Percentiles rank a stretch among this genome's conserved stretches.
phyloP scores from a whole-genome alignment of 2,329 filamentous ascomycete genomes.

The Botrytis pseudocinerea region DNA sequence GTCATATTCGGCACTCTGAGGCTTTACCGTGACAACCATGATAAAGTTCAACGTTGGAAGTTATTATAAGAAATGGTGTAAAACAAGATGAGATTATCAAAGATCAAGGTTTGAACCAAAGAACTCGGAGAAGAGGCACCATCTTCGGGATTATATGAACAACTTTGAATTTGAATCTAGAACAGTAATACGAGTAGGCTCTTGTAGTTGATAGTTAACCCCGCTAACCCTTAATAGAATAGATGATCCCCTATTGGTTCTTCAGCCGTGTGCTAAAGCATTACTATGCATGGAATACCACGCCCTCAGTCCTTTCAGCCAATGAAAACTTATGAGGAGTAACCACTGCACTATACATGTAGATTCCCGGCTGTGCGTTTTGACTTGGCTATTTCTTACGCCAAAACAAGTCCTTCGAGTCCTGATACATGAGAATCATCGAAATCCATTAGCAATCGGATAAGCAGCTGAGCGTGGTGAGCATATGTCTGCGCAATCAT shows the following conservation, averaged over 20 bases:
- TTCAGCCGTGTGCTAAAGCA: not conserved
- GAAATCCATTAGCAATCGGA: not conserved
- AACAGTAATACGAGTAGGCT: not conserved
- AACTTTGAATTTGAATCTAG: not conserved
- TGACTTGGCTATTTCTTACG: not conserved
- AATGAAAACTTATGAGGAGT: not conserved
- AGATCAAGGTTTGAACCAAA: not conserved
- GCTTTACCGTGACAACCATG: slow-evolving; percentile 29
- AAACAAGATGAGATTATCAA: not conserved
- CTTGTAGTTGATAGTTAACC: not conserved
- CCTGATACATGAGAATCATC: not conserved
- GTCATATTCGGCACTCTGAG: slow-evolving; percentile 30
- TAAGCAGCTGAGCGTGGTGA: not conserved
- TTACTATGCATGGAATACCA: not conserved
- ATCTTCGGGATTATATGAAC: not conserved
- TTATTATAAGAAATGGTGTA: not conserved
- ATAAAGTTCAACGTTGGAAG: not conserved
- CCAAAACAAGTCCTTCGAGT: not conserved
- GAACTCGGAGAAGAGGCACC: not conserved
- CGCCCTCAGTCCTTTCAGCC: not conserved
- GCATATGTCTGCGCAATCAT: not conserved
- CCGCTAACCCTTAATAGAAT: not conserved
- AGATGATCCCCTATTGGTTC: not conserved
- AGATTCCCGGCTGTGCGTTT: not conserved
- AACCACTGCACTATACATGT: not conserved